phyloP scores from a whole-genome alignment of 106 monocot species.

The Acorus calamus region DNA sequence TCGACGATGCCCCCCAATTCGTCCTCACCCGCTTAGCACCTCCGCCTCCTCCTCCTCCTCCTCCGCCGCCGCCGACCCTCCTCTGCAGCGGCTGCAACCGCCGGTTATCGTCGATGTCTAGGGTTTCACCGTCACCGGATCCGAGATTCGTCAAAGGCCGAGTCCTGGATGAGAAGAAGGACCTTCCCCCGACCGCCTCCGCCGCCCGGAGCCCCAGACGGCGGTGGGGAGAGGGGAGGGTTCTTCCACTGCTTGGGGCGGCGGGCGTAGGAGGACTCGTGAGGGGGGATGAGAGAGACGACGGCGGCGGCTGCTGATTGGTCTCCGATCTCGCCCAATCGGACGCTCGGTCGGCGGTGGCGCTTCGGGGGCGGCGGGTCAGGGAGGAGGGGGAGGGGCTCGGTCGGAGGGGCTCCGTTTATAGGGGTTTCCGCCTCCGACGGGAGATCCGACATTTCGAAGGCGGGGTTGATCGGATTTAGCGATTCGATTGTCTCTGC shows the following conservation, averaged over 20 bases:
- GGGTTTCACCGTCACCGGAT: too few relatives aligned
- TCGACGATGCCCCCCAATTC: conserved; percentile 6
- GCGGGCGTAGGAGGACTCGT: conserved; percentile 7
- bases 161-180: too few relatives aligned
- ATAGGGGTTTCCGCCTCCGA: neutral
- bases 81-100: neutral
- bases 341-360: conserved; percentile 79
- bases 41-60: neutral
- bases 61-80: too few relatives aligned
- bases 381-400: neutral
- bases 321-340: conserved; percentile 66
- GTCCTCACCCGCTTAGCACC: conserved; percentile 11
- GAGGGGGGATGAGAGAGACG: neutral
- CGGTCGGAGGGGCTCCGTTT: neutral
- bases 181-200: too few relatives aligned
- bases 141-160: too few relatives aligned
- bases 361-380: conserved; percentile 28
- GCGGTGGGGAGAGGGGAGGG: neutral
- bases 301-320: conserved; percentile 3
- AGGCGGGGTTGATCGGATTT: too few relatives aligned
- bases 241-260: conserved; percentile 14
- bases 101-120: neutral
- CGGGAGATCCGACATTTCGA: neutral
- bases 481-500: neutral
- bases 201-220: too few relatives aligned